These are phyloP conservation scores for Trichophyton verrucosum DNA, from an alignment of 2,329 filamentous ascomycete genomes.

Conservation along the genomic window DNA sequence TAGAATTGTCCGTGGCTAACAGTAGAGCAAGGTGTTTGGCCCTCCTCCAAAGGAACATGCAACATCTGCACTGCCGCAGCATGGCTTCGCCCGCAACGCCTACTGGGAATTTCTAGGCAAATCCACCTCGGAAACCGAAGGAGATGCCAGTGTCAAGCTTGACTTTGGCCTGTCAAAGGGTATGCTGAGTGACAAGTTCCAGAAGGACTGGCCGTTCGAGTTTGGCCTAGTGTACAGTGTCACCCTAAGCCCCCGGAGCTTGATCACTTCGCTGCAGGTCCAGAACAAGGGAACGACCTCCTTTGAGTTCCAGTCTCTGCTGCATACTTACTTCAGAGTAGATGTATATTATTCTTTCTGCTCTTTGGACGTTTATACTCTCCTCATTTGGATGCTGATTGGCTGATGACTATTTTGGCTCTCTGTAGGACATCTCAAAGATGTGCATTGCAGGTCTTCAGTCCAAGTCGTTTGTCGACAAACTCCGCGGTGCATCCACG, in stretches of 20 bases:
- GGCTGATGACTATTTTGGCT: neutral
- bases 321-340: constrained; percentile 82
- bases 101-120: constrained; percentile 90
- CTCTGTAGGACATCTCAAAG: constrained; percentile 59
- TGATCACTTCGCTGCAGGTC: constrained; percentile 73
- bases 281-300: constrained; percentile 71
- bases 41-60: constrained; percentile 62
- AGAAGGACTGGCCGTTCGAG: constrained; percentile 67
- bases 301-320: constrained; percentile 82
- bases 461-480: constrained; percentile 68
- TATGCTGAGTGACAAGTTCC: constrained; percentile 55
- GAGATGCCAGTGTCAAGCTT: constrained; percentile 67
- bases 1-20: neutral
- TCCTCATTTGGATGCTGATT: neutral
- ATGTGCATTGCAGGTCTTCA: constrained; percentile 64
- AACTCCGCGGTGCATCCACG: constrained; percentile 54
- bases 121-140: constrained; percentile 54
- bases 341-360: constrained; percentile 46
- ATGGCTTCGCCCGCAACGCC: constrained; percentile 35
- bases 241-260: constrained; percentile 58
- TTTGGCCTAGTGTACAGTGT: constrained; percentile 93
- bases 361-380: neutral
- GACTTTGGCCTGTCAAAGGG: constrained; percentile 80
- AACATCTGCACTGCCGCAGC: constrained; percentile 68
- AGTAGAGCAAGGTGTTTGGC: constrained; percentile 58